These are phyloP conservation scores for Trichoderma lentiforme DNA, from an alignment of 2,329 filamentous ascomycete species.

Conservation along the genomic window DNA sequence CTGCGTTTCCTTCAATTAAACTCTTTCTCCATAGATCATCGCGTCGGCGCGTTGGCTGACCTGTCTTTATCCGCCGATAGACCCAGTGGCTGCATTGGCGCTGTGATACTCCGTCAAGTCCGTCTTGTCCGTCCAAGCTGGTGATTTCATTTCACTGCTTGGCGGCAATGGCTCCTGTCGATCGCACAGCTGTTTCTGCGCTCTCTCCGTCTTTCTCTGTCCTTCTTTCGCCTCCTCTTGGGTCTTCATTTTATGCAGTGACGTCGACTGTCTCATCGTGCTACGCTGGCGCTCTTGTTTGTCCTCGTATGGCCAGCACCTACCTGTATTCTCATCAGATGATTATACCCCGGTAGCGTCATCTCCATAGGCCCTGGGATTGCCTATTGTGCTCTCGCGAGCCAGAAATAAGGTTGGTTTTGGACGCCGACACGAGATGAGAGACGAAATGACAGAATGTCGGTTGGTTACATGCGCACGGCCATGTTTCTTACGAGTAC, in stretches of 20 bases:
- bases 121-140: neutral
- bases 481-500: neutral
- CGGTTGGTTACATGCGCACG: slow-evolving; percentile 3
- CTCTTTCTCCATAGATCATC: slow-evolving; percentile 14
- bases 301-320: neutral
- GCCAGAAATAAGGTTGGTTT: neutral
- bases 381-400: neutral
- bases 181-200: neutral
- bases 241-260: neutral
- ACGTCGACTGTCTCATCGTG: neutral
- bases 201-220: neutral
- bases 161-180: slow-evolving; percentile 1
- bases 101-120: neutral
- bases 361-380: neutral
- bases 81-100: neutral
- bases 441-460: neutral
- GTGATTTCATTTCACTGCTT: neutral
- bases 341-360: neutral
- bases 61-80: slow-evolving; percentile 4
- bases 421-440: neutral
- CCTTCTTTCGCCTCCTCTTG: too few relatives aligned
- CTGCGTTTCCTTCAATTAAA: slow-evolving; percentile 16
- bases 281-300: neutral
- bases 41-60: neutral
- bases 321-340: neutral